phyloP scores from a whole-genome alignment of 768 basidiomycete species.

The Panaeolus papilionaceus region DNA sequence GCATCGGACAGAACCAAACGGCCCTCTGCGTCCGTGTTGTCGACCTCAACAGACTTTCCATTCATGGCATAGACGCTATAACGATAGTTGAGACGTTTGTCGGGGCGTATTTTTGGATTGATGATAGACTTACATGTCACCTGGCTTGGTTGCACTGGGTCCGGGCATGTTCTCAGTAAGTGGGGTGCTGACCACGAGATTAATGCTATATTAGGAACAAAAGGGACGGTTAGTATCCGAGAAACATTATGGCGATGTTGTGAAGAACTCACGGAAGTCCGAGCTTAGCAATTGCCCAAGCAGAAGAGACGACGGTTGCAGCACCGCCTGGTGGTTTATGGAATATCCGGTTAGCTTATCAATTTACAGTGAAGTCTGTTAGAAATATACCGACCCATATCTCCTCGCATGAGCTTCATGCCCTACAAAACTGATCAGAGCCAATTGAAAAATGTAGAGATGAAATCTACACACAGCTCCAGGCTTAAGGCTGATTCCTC shows the following conservation, averaged over 20 bases:
- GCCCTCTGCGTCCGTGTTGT: constrained; percentile 89
- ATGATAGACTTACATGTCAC: constrained; percentile 68
- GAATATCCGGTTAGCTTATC: not conserved
- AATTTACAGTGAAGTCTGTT: not conserved
- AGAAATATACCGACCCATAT: constrained; percentile 66
- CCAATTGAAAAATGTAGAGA: not conserved
- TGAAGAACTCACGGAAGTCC: constrained; percentile 68
- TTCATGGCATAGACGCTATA: constrained; percentile 84
- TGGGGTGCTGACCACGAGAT: constrained; percentile 75
- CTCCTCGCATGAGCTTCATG: constrained; percentile 87
- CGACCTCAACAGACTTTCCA: constrained; percentile 85
- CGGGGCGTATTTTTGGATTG: not conserved
- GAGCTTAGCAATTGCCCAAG: constrained; percentile 82
- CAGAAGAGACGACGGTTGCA: constrained; percentile 75
- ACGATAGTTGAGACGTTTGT: constrained; percentile 1
- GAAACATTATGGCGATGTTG: not conserved
- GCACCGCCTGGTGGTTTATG: constrained; percentile 62
- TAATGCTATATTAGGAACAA: constrained; percentile 54
- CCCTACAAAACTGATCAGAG: constrained; percentile 42
- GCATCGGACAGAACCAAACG: constrained; percentile 84
- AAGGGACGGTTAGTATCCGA: constrained; percentile 14
- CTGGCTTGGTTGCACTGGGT: constrained; percentile 76
- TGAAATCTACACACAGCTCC: constrained; percentile 50
- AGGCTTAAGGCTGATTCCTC: constrained; percentile 90
- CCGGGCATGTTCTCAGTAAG: constrained; percentile 90